phyloP scores from a whole-genome alignment of 2,329 filamentous ascomycete species.

The Raffaelea arxii region DNA sequence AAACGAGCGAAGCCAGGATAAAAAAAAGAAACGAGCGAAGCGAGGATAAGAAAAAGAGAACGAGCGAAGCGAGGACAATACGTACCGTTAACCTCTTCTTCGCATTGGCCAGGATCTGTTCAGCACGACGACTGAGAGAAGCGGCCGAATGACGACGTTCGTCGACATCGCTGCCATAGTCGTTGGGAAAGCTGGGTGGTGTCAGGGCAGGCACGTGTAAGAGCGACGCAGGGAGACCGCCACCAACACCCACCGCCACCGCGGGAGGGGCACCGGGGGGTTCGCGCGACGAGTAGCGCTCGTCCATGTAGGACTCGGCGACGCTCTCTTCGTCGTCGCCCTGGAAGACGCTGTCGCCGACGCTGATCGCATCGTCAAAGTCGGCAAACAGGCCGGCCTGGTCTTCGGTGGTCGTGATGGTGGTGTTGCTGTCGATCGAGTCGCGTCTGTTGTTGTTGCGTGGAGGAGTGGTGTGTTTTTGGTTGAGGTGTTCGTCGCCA shows the following conservation, averaged over 20 bases:
- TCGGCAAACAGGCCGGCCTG: conserved; percentile 43
- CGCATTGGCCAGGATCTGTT: conserved; percentile 85
- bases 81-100: conserved; percentile 80
- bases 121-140: conserved; percentile 71
- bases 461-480: too few species aligned
- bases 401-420: conserved; percentile 44
- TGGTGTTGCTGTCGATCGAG: conserved; percentile 53
- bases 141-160: conserved; percentile 23
- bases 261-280: conserved; percentile 2
- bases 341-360: conserved; percentile 56
- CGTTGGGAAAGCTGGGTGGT: conserved; percentile 11
- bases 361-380: conserved; percentile 52
- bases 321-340: conserved; percentile 60
- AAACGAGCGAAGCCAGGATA: too few species aligned
- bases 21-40: too few species aligned
- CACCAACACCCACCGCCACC: too few species aligned
- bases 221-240: not conserved
- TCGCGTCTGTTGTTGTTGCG: conserved; percentile 26
- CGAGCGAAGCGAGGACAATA: conserved; percentile 10
- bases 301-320: conserved; percentile 45
- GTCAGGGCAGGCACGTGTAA: conserved; percentile 15
- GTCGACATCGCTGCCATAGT: conserved; percentile 35
- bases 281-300: conserved; percentile 22
- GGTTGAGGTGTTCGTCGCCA: conserved; percentile 24
- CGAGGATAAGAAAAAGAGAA: too few species aligned